These are phyloP conservation scores for Hypoxylon sp. DNA, from an alignment of 2,329 filamentous ascomycete genomes.

Conservation along the genomic window DNA sequence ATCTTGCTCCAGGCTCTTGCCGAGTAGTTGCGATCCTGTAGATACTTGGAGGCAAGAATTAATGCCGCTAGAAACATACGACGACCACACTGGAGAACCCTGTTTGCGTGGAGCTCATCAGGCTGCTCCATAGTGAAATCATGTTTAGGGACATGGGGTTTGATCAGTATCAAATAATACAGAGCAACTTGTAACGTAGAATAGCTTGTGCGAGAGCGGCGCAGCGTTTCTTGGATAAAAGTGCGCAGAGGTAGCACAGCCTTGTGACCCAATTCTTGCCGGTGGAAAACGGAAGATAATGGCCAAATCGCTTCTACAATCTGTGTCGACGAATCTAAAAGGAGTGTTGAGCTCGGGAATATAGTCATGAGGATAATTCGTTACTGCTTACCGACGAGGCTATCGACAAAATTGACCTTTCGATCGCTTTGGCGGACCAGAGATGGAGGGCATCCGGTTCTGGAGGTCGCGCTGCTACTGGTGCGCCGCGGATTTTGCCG, in stretches of 20 bases:
- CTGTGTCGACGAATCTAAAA: slow-evolving; percentile 91
- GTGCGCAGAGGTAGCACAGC: slow-evolving; percentile 90
- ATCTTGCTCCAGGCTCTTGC: slow-evolving; percentile 99
- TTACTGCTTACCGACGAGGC: slow-evolving; percentile 90
- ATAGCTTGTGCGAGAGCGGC: slow-evolving; percentile 95
- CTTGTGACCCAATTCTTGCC: slow-evolving; percentile 79
- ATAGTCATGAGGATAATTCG: slow-evolving; percentile 43
- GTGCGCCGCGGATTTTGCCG: slow-evolving; percentile 75
- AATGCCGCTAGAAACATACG: slow-evolving; percentile 97
- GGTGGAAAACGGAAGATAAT: slow-evolving; percentile 83
- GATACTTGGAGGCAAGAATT: slow-evolving; percentile 96
- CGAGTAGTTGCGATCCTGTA: slow-evolving; percentile 98
- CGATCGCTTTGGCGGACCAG: slow-evolving; percentile 90
- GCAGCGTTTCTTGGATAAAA: slow-evolving; percentile 97
- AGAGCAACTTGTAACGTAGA: slow-evolving; percentile 96
- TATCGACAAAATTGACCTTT: slow-evolving; percentile 95
- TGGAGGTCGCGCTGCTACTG: slow-evolving; percentile 67
- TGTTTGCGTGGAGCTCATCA: slow-evolving; percentile 77
- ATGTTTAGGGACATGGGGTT: slow-evolving; percentile 84
- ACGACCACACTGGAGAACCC: slow-evolving; percentile 92
- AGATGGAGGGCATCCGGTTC: slow-evolving; percentile 76
- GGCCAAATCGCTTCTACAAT: slow-evolving; percentile 99
- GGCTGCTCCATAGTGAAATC: slow-evolving; percentile 91
- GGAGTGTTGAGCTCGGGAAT: slow-evolving; percentile 54
- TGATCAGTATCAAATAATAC: slow-evolving; percentile 96